A percentile compares a stretch with the other conserved stretches of the same genome.
Conservation (phyloP, 1,284 basidiomycete genomes). For the Moniliophthora roreri region DNA sequence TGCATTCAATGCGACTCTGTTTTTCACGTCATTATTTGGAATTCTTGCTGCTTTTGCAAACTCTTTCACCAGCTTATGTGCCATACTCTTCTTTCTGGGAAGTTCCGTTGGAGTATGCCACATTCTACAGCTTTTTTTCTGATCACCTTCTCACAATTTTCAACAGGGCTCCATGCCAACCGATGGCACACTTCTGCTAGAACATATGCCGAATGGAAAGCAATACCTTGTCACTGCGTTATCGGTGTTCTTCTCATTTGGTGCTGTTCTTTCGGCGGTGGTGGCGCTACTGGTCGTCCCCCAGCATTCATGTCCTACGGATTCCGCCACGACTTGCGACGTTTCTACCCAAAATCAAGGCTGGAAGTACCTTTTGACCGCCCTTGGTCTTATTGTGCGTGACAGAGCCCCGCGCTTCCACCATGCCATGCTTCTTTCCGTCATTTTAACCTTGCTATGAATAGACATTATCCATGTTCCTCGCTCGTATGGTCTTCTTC, state of each 20-base stretch:
- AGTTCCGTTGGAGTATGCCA: slow-evolving; percentile 82
- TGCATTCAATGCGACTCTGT: slow-evolving; percentile 92
- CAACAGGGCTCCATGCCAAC: slow-evolving; percentile 91
- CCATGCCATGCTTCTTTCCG: slow-evolving; percentile 2
- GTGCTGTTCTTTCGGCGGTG: slow-evolving; percentile 81
- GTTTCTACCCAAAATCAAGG: slow-evolving; percentile 73
- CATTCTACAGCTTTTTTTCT: not conserved
- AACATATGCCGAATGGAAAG: slow-evolving; percentile 90
- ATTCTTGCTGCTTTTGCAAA: slow-evolving; percentile 76
- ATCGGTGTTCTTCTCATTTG: slow-evolving; percentile 95
- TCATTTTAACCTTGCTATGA: slow-evolving; percentile 5
- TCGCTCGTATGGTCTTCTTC: slow-evolving; percentile 87
- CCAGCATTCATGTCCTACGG: slow-evolving; percentile 64
- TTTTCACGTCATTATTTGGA: slow-evolving; percentile 89
- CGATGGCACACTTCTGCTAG: slow-evolving; percentile 91
- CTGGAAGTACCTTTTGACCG: slow-evolving; percentile 82
- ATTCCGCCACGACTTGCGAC: slow-evolving; percentile 51
- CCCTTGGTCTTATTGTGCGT: slow-evolving; percentile 72
- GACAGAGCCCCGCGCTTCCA: slow-evolving; percentile 28
- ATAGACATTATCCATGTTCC: slow-evolving; percentile 86
- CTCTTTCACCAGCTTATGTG: slow-evolving; percentile 74
- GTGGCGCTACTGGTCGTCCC: slow-evolving; percentile 82
- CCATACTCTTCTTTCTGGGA: slow-evolving; percentile 84
- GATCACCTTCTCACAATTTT: slow-evolving; percentile 3
- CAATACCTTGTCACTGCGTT: slow-evolving; percentile 93